phyloP scores from a whole-genome alignment of 179 eudicot genomes.

The Spinacia oleracea region DNA sequence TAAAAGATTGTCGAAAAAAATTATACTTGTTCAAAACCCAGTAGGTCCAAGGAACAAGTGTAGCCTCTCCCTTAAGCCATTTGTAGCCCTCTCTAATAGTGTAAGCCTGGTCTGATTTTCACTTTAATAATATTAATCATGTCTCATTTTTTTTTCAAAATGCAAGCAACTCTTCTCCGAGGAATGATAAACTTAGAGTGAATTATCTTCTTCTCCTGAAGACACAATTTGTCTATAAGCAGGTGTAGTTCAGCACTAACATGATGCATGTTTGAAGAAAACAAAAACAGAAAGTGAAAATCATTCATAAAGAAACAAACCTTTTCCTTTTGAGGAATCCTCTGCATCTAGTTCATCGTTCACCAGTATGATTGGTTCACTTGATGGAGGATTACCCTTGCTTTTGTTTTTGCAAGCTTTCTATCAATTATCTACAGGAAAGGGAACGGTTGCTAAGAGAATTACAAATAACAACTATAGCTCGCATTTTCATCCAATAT shows the following conservation, averaged over 20 bases:
- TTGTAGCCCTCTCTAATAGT: too few species aligned
- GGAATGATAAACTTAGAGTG: too few species aligned
- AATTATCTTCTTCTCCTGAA: not conserved
- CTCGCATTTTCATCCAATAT: not conserved
- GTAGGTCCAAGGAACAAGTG: too few species aligned
- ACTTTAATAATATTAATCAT: too few species aligned
- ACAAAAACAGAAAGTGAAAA: not conserved
- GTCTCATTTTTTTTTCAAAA: too few species aligned
- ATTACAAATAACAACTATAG: not conserved
- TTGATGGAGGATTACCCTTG: slow-evolving; percentile 27
- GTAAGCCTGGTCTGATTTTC: too few species aligned
- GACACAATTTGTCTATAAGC: too few species aligned
- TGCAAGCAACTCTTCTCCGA: not conserved
- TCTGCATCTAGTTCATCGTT: slow-evolving; percentile 10
- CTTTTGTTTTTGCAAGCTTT: slow-evolving; percentile 36
- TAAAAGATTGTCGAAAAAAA: too few species aligned
- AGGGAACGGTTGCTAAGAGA: not conserved
- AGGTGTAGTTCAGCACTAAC: too few species aligned
- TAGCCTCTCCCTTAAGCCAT: too few species aligned
- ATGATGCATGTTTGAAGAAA: not conserved
- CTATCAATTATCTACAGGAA: slow-evolving; percentile 39
- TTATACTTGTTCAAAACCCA: too few species aligned
- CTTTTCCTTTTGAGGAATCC: slow-evolving; percentile 9
- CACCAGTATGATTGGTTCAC: slow-evolving; percentile 17
- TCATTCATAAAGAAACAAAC: not conserved